Evolutionary conservation across 2,329 filamentous ascomycete genomes (phyloP), one percentile per base, ranked within the genome.

Genomic region (Sporothrix mexicana): DNA sequence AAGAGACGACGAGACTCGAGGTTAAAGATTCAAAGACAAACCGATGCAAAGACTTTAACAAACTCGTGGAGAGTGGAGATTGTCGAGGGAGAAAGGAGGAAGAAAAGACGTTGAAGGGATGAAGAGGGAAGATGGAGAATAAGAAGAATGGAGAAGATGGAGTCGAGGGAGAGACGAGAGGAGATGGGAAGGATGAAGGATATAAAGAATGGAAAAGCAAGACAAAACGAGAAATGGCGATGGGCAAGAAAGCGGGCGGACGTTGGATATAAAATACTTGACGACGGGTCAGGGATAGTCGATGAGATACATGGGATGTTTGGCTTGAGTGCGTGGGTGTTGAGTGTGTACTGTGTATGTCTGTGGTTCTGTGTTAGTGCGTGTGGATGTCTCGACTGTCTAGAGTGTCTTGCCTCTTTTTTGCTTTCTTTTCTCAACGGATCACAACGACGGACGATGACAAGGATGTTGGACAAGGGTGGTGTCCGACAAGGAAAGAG

Each of bases 201-300:
- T 51, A 73, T 69, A 47, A 66, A 70, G 67, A 66, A 70, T 70
- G 64, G 64, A 51, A 51, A 53, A 57, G 20, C 64, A 47, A 61
- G 55, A 62, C 17, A 49, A 72, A 30, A 66, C 47, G 53, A 72
- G 71, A 72, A 69, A 69, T 69, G 64, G 59, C 53, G 71, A 72
- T 69, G 71, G 71, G 41, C 71, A 71, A 36, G 47, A 47, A 69
- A 64, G 59, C 66, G 71, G 72, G 71, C 55, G 45, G 59, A 49
- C 57, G 71, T 73, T 72, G 71, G 57, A 73, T 70, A 73, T 73
- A 73, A 72, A 72, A 69, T 69, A 57, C 43, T 51, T 72, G 64
- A 69, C 59, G 62, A 47, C 47, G 36, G 66, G 47, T 17, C 17
- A 13, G 45, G 66, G 61, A 25, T 36, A 5, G 61, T 20, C 41